These are phyloP conservation scores for Herpotrichia juniperi DNA, from an alignment of 2,329 filamentous ascomycete species.

Conservation along the genomic window DNA sequence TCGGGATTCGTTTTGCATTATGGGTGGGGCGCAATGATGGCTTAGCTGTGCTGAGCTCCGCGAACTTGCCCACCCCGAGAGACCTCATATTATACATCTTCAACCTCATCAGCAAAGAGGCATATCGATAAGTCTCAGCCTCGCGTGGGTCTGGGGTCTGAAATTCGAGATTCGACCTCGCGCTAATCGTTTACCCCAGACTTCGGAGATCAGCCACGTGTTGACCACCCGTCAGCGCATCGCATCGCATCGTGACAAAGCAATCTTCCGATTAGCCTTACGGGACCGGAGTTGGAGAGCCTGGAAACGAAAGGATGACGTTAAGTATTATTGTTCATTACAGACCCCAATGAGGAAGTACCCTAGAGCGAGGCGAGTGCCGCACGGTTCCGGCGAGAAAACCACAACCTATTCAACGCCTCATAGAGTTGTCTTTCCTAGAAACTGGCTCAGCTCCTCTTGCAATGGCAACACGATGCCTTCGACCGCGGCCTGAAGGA, in stretches of 20 bases:
- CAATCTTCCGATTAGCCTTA: background rate
- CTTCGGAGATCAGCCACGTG: constrained; percentile 8
- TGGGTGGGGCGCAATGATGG: background rate
- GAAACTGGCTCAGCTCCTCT: constrained; percentile 43
- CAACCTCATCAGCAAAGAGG: background rate
- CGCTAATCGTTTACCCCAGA: constrained; percentile 6
- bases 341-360: too few relatives aligned
- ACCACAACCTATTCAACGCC: too few relatives aligned
- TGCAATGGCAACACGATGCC: constrained; percentile 45
- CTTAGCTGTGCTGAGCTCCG: background rate
- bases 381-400: too few relatives aligned
- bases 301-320: too few relatives aligned
- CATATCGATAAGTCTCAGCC: background rate
- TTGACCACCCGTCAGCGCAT: background rate
- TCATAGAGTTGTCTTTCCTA: constrained; percentile 35
- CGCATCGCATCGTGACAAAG: constrained; percentile 6
- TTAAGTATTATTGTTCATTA: too few relatives aligned
- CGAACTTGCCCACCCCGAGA: background rate
- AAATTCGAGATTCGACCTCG: background rate
- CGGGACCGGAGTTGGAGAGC: background rate
- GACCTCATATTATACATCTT: background rate
- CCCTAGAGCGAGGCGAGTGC: too few relatives aligned
- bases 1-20: background rate
- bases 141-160: too few relatives aligned
- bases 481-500: constrained; percentile 44